phyloP scores from a whole-genome alignment of 164 flowering plant species.

The Magnolia officinalis region DNA sequence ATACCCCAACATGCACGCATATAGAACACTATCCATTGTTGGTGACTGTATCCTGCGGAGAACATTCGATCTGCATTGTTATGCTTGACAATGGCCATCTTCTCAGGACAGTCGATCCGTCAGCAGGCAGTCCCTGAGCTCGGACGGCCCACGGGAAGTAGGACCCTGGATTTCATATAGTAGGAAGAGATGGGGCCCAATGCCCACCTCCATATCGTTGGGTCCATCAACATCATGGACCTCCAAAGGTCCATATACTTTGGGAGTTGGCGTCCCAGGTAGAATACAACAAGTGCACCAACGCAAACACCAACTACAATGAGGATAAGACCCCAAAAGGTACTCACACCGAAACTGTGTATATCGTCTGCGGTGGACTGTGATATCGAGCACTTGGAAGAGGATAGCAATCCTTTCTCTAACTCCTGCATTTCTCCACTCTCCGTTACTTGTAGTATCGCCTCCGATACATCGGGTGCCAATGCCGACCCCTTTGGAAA shows the following conservation, averaged over 20 bases:
- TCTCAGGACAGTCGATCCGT: background rate
- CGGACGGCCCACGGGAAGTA: background rate
- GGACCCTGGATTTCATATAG: background rate
- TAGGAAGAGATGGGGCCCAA: background rate
- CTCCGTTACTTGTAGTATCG: conserved; percentile 10
- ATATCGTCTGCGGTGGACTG: background rate
- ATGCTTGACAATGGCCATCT: background rate
- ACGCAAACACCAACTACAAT: background rate
- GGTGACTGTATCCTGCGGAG: no score
- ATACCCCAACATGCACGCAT: no score
- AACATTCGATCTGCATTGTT: background rate
- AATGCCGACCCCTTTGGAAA: conserved; percentile 21
- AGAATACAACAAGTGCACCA: background rate
- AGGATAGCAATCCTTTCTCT: conserved; percentile 4
- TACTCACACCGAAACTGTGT: background rate
- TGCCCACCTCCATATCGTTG: background rate
- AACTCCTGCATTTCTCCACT: conserved; percentile 12
- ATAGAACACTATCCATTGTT: no score
- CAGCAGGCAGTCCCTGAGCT: background rate
- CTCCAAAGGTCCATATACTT: background rate
- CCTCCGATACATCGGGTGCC: conserved; percentile 12
- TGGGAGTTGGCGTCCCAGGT: background rate
- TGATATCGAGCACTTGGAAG: conserved; percentile 8
- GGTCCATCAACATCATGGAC: background rate
- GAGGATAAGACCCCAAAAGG: background rate